These are phyloP conservation scores for Calonectria montana DNA, from an alignment of 2,329 filamentous ascomycete genomes.

Conservation along the genomic window DNA sequence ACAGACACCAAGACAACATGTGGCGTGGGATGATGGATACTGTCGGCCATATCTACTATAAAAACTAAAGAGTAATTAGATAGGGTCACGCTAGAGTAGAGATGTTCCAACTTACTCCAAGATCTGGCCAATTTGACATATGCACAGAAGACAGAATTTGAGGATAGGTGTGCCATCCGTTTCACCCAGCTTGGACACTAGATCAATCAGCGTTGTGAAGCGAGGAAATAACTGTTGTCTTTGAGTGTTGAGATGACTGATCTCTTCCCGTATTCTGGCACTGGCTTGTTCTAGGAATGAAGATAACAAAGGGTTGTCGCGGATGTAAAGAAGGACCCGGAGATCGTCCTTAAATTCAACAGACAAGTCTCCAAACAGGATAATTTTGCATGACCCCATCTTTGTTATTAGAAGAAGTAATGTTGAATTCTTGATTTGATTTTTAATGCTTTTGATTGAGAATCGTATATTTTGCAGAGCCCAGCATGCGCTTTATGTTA, in stretches of 20 bases:
- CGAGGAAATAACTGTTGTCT: conserved; percentile 38
- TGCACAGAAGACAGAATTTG: conserved; percentile 35
- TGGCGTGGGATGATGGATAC: conserved; percentile 34
- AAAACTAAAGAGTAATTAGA: conserved; percentile 13
- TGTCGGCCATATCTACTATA: conserved; percentile 27
- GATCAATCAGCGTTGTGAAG: conserved; percentile 43
- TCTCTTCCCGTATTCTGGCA: conserved; percentile 34
- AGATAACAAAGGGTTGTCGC: conserved; percentile 35
- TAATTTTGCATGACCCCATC: conserved; percentile 25
- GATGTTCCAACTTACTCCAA: conserved; percentile 33
- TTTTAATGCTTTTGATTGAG: not conserved
- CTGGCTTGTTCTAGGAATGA: conserved; percentile 40
- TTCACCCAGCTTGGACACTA: conserved; percentile 35
- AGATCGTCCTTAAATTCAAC: conserved; percentile 36
- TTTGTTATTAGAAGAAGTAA: not conserved
- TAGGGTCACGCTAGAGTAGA: not conserved
- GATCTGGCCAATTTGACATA: conserved; percentile 40
- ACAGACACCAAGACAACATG: conserved; percentile 39
- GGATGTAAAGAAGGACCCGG: conserved; percentile 32
- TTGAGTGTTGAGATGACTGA: conserved; percentile 28
- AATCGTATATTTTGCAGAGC: conserved; percentile 3
- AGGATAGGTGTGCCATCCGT: conserved; percentile 32
- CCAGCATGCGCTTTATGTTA: not conserved
- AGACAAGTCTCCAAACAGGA: conserved; percentile 42
- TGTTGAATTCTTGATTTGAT: conserved; percentile 7